These are phyloP conservation scores for Corymbia citriodora DNA, from an alignment of 441 rosid species.

Conservation along the genomic window DNA sequence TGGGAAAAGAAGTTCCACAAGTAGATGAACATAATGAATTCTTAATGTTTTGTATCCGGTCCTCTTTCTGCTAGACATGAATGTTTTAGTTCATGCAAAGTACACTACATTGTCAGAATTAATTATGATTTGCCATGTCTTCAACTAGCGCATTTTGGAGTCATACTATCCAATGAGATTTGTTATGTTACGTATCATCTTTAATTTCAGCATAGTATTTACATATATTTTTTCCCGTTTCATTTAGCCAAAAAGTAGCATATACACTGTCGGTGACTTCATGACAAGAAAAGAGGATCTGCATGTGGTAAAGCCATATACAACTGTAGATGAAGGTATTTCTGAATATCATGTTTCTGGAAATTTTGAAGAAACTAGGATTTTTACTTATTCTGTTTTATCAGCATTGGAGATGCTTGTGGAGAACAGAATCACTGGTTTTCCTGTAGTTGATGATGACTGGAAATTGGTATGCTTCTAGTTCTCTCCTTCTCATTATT, in stretches of 20 bases:
- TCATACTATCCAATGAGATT: not conserved
- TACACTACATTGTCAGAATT: not conserved
- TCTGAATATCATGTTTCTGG: not conserved
- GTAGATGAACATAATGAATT: not conserved
- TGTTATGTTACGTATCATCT: not conserved
- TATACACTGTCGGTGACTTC: constrained; percentile 85
- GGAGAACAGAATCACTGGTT: constrained; percentile 77
- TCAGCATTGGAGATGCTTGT: constrained; percentile 75
- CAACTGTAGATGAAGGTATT: constrained; percentile 82
- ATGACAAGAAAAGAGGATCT: constrained; percentile 73
- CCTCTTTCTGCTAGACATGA: not conserved
- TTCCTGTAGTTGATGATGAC: constrained; percentile 80
- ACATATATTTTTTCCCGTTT: not conserved
- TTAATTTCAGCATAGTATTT: not conserved
- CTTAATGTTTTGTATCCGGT: not conserved
- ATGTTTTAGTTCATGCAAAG: not conserved
- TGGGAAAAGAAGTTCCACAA: not conserved
- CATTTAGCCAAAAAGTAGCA: constrained; percentile 59
- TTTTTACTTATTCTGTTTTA: not conserved
- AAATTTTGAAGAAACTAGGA: not conserved
- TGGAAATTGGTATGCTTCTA: constrained; percentile 68
- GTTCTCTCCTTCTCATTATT: not conserved
- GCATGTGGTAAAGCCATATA: constrained; percentile 71
- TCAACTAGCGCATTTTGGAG: not conserved
- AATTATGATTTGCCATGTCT: not conserved